A percentile compares a stretch with the other conserved stretches of the same genome.
Evolutionary conservation across 257 asterid species (phyloP).

Genomic region (Solanum dulcamara): DNA sequence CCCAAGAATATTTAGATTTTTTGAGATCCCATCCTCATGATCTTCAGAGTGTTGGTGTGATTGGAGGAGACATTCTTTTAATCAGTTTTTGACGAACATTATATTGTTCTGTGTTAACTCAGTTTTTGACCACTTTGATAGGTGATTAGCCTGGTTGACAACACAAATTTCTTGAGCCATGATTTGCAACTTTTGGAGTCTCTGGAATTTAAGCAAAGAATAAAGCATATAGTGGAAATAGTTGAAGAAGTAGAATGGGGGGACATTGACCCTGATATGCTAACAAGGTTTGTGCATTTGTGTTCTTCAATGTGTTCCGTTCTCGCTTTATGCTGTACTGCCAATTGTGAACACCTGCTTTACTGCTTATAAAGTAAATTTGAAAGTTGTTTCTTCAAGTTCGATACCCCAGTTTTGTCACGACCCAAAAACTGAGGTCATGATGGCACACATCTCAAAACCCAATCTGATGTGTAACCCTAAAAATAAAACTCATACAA

Average conservation of each 20-base stretch:
- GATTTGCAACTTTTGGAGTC: conserved; percentile 94
- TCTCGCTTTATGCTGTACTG: not conserved
- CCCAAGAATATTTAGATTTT: not conserved
- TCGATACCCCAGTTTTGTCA: not conserved
- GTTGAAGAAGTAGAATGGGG: conserved; percentile 87
- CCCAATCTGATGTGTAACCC: too few species aligned
- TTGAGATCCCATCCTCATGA: not conserved
- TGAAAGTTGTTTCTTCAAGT: not conserved
- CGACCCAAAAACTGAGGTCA: too few species aligned
- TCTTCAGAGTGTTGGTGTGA: not conserved
- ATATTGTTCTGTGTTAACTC: not conserved
- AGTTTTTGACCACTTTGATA: conserved; percentile 17
- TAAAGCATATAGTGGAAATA: conserved; percentile 71
- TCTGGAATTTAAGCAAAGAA: conserved; percentile 84
- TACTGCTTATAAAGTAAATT: not conserved
- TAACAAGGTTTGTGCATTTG: conserved; percentile 53
- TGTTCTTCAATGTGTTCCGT: not conserved
- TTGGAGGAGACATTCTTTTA: not conserved
- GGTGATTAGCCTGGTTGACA: conserved; percentile 57
- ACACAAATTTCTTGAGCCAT: conserved; percentile 61
- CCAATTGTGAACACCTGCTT: not conserved
- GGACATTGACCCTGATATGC: conserved; percentile 67
- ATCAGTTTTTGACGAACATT: not conserved
- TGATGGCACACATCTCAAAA: too few species aligned
- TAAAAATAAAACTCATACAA: too few species aligned